phyloP scores from a whole-genome alignment of 345 rosid genomes.

The Boechera stricta region DNA sequence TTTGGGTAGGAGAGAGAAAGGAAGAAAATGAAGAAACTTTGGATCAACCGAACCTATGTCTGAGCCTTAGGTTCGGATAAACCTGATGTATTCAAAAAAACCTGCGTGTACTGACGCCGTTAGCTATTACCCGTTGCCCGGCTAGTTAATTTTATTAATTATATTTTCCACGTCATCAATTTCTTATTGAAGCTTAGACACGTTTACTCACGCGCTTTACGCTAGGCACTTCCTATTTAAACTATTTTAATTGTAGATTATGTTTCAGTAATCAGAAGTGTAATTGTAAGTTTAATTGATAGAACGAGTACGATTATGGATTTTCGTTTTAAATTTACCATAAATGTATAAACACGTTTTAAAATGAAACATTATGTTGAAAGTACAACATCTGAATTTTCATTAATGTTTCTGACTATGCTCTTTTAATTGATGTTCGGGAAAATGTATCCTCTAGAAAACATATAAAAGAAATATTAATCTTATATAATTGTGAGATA shows the following conservation, averaged over 20 bases:
- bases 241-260: background rate
- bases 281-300: background rate
- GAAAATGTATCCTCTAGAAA: too few relatives aligned
- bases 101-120: conserved; percentile 48
- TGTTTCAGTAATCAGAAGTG: background rate
- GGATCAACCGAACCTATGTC: conserved; percentile 51
- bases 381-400: background rate
- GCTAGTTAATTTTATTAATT: background rate
- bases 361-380: background rate
- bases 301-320: background rate
- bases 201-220: conserved; percentile 27
- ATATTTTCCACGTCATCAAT: conserved; percentile 25
- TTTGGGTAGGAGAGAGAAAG: conserved; percentile 46
- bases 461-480: too few relatives aligned
- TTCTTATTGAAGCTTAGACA: background rate
- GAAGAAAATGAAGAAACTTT: conserved; percentile 20
- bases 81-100: conserved; percentile 44
- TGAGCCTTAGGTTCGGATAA: conserved; percentile 52
- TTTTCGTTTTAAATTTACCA: background rate
- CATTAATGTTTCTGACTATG: conserved; percentile 1
- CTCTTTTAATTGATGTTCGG: background rate
- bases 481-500: background rate
- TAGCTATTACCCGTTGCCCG: conserved; percentile 62
- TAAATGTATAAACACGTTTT: background rate
- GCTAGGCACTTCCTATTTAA: background rate